Base-by-base conservation (phyloP, 164 flowering plant genomes). In the Vitis cinerea region DNA sequence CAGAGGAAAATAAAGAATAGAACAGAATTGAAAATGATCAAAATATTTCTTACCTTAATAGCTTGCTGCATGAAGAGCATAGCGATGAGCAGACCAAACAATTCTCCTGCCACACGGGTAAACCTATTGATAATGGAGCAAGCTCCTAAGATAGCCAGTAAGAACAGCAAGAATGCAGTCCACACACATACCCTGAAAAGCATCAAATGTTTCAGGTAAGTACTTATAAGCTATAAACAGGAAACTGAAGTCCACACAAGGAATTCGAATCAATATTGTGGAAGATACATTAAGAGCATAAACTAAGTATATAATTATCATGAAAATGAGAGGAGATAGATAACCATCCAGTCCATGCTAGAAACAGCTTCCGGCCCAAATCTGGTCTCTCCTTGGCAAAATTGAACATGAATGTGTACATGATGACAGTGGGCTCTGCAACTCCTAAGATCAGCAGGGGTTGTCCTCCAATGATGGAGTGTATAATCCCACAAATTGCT, bases 41-140 rank as follows among this genome's bases (percentile, higher is more conserved):
- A 10, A 31, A 47, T 3, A 70, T 10, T 76, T 29, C 81, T 79
- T 83, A 89, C 98, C 74, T 86, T 93, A 55, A 91, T 84, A 51
- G 98, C 97, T 81, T 93, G 90, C 76, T 93, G 98, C 95, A 93
- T 93, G 80, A 93, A 93, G 70, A 93, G 97, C 90, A 88, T 86
- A 1, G 98, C 97, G 49, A 93, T 93, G 12, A 93, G 90, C 78
- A 93, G 75, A 31, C 98, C 98, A 75, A 93, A 93, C 59, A 93
- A 71, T 71, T 93, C 98, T 13, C 98, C 98, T 0, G 98, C 98
- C 70, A 93, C 67, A 52, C 98, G 97, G 54, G 97, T 93, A 64
- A 93, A 93, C 77, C 98, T 78, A 50, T 89, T 93, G 82, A 93
- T 91, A 17, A 93, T 88, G 65, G 98, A 93, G 74, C 97, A 91